Conservation (phyloP, 2,329 filamentous ascomycete genomes). For the Xylaria sp. region DNA sequence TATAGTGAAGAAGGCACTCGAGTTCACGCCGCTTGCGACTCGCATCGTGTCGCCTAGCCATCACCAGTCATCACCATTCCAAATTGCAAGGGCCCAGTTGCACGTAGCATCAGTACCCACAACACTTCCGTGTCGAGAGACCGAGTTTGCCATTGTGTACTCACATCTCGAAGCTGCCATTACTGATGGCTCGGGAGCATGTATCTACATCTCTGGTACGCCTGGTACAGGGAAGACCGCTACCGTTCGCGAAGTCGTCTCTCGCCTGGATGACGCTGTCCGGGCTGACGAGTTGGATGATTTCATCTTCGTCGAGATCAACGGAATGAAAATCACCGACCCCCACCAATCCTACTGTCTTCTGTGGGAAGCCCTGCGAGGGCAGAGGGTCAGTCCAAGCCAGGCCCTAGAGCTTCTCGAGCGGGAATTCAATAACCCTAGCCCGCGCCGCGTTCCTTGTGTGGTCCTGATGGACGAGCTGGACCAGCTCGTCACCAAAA, state of each 20-base stretch:
- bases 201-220: conserved; percentile 99
- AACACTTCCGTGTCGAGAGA: conserved; percentile 87
- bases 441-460: conserved; percentile 87
- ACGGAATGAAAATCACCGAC: conserved; percentile 99
- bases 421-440: conserved; percentile 89
- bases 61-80: conserved; percentile 84
- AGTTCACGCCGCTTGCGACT: conserved; percentile 94
- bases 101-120: conserved; percentile 93
- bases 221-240: conserved; percentile 97
- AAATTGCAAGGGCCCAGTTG: conserved; percentile 83
- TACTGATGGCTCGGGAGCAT: conserved; percentile 88
- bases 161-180: conserved; percentile 94
- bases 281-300: conserved; percentile 91
- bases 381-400: conserved; percentile 87
- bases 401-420: conserved; percentile 92
- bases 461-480: conserved; percentile 99
- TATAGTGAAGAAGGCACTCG: conserved; percentile 82
- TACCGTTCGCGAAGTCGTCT: conserved; percentile 93
- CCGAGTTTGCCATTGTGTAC: conserved; percentile 90
- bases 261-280: conserved; percentile 86
- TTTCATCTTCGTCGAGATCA: conserved; percentile 99
- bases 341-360: conserved; percentile 95
- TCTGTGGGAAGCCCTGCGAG: conserved; percentile 94
- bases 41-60: conserved; percentile 78
- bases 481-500: conserved; percentile 96